A percentile compares a stretch with the other conserved stretches of the same genome.
Conservation (phyloP, 2,329 filamentous ascomycete genomes). For the Fusarium humuli region DNA sequence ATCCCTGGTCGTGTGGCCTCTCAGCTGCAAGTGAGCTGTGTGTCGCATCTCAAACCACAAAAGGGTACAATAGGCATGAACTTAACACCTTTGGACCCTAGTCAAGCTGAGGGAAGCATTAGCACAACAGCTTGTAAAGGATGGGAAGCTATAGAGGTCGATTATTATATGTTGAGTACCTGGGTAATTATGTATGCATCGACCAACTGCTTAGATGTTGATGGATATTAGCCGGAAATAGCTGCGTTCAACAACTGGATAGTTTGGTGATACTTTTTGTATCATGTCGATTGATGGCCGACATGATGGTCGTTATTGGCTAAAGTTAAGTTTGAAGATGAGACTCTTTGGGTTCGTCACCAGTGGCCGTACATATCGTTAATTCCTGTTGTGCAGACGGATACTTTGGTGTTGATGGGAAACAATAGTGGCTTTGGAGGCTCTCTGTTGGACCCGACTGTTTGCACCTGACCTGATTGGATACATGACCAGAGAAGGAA, state of each 20-base stretch:
- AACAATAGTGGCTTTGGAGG: conserved; percentile 20
- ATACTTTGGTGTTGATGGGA: not conserved
- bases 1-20: conserved; percentile 27
- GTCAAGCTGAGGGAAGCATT: conserved; percentile 36
- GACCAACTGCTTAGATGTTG: not conserved
- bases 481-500: conserved; percentile 8
- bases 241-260: not conserved
- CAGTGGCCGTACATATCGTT: not conserved
- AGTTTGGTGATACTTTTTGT: not conserved
- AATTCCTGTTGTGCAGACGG: not conserved
- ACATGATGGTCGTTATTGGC: not conserved
- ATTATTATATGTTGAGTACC: conserved; percentile 1
- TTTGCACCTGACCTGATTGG: conserved; percentile 18
- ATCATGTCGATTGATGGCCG: not conserved
- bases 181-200: not conserved
- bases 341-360: not conserved
- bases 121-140: conserved; percentile 22
- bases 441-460: conserved; percentile 28
- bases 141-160: conserved; percentile 7
- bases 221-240: not conserved
- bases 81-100: conserved; percentile 29
- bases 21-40: conserved; percentile 14
- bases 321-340: not conserved
- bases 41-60: conserved; percentile 13
- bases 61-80: conserved; percentile 21